Conservation (phyloP, 768 basidiomycete species). For the Phallus indusiatus region DNA sequence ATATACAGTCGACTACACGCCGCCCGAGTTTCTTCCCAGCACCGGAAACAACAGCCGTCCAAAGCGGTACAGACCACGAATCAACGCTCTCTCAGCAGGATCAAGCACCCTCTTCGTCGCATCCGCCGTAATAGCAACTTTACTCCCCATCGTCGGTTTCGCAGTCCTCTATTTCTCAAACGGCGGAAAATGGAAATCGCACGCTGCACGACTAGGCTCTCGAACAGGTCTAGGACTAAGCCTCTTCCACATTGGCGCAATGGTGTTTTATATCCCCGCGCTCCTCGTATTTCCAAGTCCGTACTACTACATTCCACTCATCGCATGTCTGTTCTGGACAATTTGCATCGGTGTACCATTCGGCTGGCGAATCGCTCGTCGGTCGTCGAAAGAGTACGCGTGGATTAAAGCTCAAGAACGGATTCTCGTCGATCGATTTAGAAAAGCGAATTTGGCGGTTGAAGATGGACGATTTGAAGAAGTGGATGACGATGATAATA, state of each 20-base stretch:
- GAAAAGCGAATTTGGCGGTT: neutral
- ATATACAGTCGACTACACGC: slow-evolving; percentile 7
- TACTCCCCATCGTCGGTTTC: slow-evolving; percentile 4
- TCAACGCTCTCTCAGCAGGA: slow-evolving; percentile 5
- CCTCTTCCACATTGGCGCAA: slow-evolving; percentile 4
- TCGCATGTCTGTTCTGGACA: slow-evolving; percentile 4
- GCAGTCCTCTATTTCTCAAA: neutral
- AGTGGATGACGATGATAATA: neutral
- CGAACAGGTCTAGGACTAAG: slow-evolving; percentile 1
- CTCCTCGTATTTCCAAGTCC: neutral
- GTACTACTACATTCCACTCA: neutral
- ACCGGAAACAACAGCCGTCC: neutral
- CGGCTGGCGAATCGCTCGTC: slow-evolving; percentile 1
- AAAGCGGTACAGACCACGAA: neutral
- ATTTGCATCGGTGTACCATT: neutral
- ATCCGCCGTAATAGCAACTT: neutral
- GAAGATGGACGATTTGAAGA: neutral
- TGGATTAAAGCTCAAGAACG: slow-evolving; percentile 6
- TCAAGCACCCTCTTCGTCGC: neutral
- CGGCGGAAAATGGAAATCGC: slow-evolving; percentile 1
- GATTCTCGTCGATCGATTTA: neutral
- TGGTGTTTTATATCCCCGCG: slow-evolving; percentile 7
- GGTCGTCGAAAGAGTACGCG: neutral
- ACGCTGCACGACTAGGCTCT: slow-evolving; percentile 1
- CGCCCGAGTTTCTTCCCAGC: neutral